phyloP scores from a whole-genome alignment of 345 rosid species.

The Noccaea bulbosa region DNA sequence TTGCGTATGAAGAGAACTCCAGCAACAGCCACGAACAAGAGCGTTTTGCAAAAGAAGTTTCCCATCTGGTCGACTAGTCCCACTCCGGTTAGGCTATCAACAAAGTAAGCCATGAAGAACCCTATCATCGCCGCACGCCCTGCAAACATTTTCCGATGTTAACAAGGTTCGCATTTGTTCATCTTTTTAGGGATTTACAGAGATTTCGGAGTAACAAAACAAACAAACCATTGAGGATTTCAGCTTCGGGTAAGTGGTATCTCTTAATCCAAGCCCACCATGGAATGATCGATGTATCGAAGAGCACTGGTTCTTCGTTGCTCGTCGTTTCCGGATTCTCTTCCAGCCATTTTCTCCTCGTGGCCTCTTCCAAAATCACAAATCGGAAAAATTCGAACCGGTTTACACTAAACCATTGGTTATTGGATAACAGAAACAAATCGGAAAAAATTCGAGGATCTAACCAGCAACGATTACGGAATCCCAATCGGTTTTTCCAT shows the following conservation, averaged over 20 bases:
- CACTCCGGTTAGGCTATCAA: constrained; percentile 90
- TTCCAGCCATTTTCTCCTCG: constrained; percentile 86
- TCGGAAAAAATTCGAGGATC: constrained; percentile 1
- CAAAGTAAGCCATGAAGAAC: constrained; percentile 97
- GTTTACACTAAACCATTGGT: too few relatives aligned
- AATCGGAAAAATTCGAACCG: not conserved
- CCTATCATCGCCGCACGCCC: constrained; percentile 98
- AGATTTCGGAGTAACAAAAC: constrained; percentile 18
- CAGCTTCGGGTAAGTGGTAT: constrained; percentile 93
- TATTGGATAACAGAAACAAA: not conserved
- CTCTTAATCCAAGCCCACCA: constrained; percentile 99
- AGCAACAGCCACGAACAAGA: constrained; percentile 78
- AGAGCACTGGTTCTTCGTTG: constrained; percentile 76
- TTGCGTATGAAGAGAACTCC: constrained; percentile 88
- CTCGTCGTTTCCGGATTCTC: constrained; percentile 77
- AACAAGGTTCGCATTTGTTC: not conserved
- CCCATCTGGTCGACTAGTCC: constrained; percentile 98
- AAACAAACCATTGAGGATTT: constrained; percentile 73
- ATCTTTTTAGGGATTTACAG: not conserved
- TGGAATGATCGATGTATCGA: constrained; percentile 84
- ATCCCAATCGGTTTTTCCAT: constrained; percentile 82
- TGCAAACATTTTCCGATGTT: constrained; percentile 28
- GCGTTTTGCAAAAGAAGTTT: constrained; percentile 90
- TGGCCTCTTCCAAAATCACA: constrained; percentile 65
- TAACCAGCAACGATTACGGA: constrained; percentile 91